Evolutionary conservation across 768 basidiomycete genomes (phyloP), one percentile per base, ranked within the genome.

Genomic region (Boletus pseudopeckii): DNA sequence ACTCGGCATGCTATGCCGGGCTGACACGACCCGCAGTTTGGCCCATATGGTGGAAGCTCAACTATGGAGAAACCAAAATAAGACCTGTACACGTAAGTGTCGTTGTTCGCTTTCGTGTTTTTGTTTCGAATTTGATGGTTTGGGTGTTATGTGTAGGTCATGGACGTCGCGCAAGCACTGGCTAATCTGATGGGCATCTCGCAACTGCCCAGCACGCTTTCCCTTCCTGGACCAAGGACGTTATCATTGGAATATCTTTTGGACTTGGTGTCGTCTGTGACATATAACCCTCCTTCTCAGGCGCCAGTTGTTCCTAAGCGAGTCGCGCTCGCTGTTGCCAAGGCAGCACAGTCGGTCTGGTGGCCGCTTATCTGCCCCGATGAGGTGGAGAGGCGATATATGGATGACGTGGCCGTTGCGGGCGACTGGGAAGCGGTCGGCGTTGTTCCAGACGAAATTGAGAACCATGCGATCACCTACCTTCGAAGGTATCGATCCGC

Each of bases 21-120:
- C 60, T 61, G 22, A 53, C 52, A 56, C 52, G 45, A 20, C 30
- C 36, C 53, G 59, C 17, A 64, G 94, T 83, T 60, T 95, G 89
- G 82, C 88, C 95, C 14, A 86, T 92, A 55, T 88, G 90, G 80
- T 98, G 88, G 92, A 90, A 90, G 68, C 78, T 98, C 56, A 99
- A 99, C 77, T 73, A 88, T 64, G 90, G 84, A 36, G 74, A 88
- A 70, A 95, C 97, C 22, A 84, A 82, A 72, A 83, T 90, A 71
- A 88, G 92, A 33, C 97, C 97, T 0, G 92, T 89, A 43, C 94
- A 98, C 79, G 91, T 92, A 76, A 72, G 84, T 75, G 44, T 52
- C 56, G 54, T 42, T 48, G 48, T 57, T 57, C 50, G 56, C 41
- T 56, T 66, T 64, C 66, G 47, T 57, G 42, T 57, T 33, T 54